Conservation (phyloP, 805 yeast genomes). For the Wickerhamomyces canadensis region DNA sequence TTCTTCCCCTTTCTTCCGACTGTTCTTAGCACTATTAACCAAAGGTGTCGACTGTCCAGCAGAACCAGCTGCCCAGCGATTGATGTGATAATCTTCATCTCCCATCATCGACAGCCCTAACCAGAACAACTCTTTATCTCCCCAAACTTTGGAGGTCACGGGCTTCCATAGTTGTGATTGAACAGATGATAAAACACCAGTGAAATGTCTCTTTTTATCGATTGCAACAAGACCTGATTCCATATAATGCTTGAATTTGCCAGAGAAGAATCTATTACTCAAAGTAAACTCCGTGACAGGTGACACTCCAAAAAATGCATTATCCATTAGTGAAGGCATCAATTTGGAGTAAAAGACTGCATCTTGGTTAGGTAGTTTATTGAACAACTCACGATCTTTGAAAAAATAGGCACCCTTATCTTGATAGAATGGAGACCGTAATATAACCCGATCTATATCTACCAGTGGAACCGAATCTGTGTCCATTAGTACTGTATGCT, state of each 20-base stretch:
- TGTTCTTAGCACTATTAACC: too few relatives aligned
- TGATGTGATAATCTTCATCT: conserved; percentile 31
- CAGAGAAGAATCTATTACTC: conserved; percentile 31
- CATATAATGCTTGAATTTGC: conserved; percentile 25
- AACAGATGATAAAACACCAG: conserved; percentile 18
- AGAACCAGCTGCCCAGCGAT: conserved; percentile 31
- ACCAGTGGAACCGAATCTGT: conserved; percentile 44
- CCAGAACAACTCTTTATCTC: conserved; percentile 62
- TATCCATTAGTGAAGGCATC: conserved; percentile 35
- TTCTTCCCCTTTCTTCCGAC: too few relatives aligned
- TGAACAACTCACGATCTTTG: conserved; percentile 34
- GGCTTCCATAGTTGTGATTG: conserved; percentile 18
- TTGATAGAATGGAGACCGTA: conserved; percentile 29
- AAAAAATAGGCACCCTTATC: conserved; percentile 40
- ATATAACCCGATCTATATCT: conserved; percentile 29
- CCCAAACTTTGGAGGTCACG: conserved; percentile 41
- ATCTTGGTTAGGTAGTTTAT: conserved; percentile 16
- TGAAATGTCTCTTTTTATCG: conserved; percentile 23
- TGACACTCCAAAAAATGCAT: conserved; percentile 25
- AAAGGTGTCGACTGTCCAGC: too few relatives aligned
- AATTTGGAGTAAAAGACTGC: conserved; percentile 34
- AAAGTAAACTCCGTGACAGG: conserved; percentile 30
- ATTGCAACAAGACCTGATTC: conserved; percentile 34
- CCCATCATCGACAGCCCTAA: conserved; percentile 47
- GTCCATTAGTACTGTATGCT: conserved; percentile 48